Evolutionary conservation across 805 yeast genomes (phyloP).

Genomic region (Yamadazyma scolyti): DNA sequence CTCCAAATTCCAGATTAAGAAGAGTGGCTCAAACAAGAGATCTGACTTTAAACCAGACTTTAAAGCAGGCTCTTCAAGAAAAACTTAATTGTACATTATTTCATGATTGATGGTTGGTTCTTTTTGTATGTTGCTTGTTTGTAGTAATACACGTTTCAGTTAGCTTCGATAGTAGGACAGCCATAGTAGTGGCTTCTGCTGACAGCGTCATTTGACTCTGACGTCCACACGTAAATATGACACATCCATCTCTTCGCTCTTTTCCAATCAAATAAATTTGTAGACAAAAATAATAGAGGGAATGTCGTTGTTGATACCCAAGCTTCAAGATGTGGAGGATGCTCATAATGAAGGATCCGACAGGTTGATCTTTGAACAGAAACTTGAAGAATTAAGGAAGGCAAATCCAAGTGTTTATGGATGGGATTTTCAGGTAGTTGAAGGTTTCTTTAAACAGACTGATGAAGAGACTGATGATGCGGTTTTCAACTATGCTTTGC

Average conservation of each 20-base stretch:
- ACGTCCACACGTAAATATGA: no score
- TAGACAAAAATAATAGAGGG: conserved; percentile 1
- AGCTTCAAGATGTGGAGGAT: conserved; percentile 25
- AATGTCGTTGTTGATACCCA: conserved; percentile 29
- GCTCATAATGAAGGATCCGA: conserved; percentile 24
- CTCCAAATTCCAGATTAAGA: conserved; percentile 70
- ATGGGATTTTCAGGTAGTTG: conserved; percentile 47
- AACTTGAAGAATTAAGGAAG: conserved; percentile 7
- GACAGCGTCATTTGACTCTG: no score
- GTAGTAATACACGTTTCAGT: no score
- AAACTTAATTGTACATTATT: conserved; percentile 22
- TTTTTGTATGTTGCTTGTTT: conserved; percentile 1
- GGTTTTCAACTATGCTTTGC: conserved; percentile 38
- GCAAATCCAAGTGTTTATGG: conserved; percentile 24
- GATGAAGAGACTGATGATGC: conserved; percentile 44
- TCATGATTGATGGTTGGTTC: conserved; percentile 4
- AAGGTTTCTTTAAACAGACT: conserved; percentile 49
- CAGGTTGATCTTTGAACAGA: conserved; percentile 12
- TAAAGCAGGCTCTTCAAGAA: conserved; percentile 38
- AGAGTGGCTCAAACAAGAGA: conserved; percentile 30
- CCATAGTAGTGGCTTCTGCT: no score
- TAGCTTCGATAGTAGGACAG: no score
- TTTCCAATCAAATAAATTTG: conserved; percentile 2
- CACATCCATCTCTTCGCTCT: no score
- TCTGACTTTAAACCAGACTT: conserved; percentile 45